Base-by-base conservation (phyloP, 306 rosid species). In the Pterocarpus santalinus region DNA sequence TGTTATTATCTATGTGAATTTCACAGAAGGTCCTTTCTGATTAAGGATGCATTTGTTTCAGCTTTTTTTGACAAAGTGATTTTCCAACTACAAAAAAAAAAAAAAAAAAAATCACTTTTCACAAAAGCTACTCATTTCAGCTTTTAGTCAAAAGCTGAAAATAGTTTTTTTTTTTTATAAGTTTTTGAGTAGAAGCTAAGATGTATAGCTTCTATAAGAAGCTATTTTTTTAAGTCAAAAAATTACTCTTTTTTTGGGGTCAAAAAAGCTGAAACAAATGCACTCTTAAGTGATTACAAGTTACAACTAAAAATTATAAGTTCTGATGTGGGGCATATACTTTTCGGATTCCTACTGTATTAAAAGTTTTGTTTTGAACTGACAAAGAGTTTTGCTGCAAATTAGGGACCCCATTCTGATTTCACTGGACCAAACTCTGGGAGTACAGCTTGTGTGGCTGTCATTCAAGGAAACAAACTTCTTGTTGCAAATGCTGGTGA, bases 401-500 rank as follows among this genome's bases (percentile, higher is more conserved):
- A 86, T 72, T 82, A 95, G 98, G 98, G 99, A 65, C 98, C 97
- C 74, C 99, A 93, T 88, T 95, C 96, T 78, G 97, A 90, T 86
- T 95, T 90, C 89, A 74, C 71, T 79, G 98, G 97, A 78, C 98
- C 98, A 79, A 91, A 86, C 81, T 87, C 76, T 76, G 99, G 99
- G 84, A 71, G 99, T 90, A 93, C 99, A 61, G 98, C 97, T 71
- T 95, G 99, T 87, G 99, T 95, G 77, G 94, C 96, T 55, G 64
- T 93, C 58, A 86, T 93, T 61, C 90, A 62, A 77, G 87, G 87
- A 76, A 93, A 85, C 55, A 90, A 81, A 84, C 91, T 95, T 77
- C 38, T 95, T 74, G 98, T 95, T 22, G 98, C 97, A 61, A 95
- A 95, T 89, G 99, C 99, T 49, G 99, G 99, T 78, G 98, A 95